These are phyloP conservation scores for Aureoboletus auriporus DNA, from an alignment of 768 basidiomycete species.

Conservation along the genomic window DNA sequence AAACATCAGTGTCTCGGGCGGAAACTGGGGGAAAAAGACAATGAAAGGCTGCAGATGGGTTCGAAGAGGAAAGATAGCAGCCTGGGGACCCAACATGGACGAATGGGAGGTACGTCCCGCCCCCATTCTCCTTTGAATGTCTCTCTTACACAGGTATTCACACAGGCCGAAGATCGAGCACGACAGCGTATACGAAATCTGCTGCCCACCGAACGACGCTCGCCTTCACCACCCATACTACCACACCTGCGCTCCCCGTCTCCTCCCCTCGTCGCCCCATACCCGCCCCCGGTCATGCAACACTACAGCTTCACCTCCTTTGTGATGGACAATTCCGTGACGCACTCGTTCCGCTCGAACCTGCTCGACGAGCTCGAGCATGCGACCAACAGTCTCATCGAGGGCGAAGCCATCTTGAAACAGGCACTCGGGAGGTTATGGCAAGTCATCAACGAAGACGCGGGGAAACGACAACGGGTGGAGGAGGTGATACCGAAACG, in stretches of 20 bases:
- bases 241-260: conserved; percentile 77
- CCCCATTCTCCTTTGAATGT: conserved; percentile 2
- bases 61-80: conserved; percentile 73
- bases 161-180: conserved; percentile 76
- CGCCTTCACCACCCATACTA: conserved; percentile 67
- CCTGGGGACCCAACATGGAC: conserved; percentile 81
- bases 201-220: conserved; percentile 55
- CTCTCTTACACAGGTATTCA: conserved; percentile 4
- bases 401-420: conserved; percentile 72
- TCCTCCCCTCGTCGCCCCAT: conserved; percentile 75
- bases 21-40: conserved; percentile 86
- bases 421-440: conserved; percentile 75
- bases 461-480: conserved; percentile 35
- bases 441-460: conserved; percentile 76
- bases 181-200: conserved; percentile 73
- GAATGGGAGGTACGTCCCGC: conserved; percentile 71
- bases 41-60: conserved; percentile 77
- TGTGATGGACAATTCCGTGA: conserved; percentile 81
- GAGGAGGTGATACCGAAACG: conserved; percentile 59
- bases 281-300: conserved; percentile 60
- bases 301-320: conserved; percentile 80
- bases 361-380: conserved; percentile 77
- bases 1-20: conserved; percentile 43
- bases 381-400: conserved; percentile 79
- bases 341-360: conserved; percentile 77